Evolutionary conservation across 441 rosid genomes (phyloP).

Genomic region (Rhodomyrtus psidioides): DNA sequence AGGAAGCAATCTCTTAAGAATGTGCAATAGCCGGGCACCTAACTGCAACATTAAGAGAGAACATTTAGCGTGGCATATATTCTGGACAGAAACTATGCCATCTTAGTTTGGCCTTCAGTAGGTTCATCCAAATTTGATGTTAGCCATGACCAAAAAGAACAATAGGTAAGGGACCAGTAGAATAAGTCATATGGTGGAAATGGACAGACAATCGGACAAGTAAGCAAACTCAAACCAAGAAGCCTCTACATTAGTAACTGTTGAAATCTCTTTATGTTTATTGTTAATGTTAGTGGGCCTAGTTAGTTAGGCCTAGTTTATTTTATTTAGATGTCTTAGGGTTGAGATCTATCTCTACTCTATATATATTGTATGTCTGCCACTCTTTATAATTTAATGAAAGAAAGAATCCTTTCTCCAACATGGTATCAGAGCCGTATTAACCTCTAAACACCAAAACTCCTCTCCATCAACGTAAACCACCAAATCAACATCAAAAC

Average conservation of each 20-base stretch:
- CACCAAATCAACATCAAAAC: too few species aligned
- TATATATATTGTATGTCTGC: too few species aligned
- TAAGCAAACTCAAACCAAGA: background rate
- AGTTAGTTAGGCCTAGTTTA: too few species aligned
- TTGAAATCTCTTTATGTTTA: too few species aligned
- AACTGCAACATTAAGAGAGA: constrained; percentile 39
- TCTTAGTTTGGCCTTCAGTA: background rate
- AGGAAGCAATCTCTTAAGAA: constrained; percentile 88
- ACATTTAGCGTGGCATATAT: background rate
- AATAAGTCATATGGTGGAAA: background rate
- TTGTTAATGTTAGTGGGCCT: too few species aligned
- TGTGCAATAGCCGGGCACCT: constrained; percentile 75
- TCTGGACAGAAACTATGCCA: background rate
- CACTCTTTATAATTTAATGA: too few species aligned
- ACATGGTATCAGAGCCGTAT: too few species aligned
- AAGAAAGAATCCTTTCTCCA: too few species aligned
- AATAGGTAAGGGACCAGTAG: background rate
- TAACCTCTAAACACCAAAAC: too few species aligned
- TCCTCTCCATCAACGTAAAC: too few species aligned
- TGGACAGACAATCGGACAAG: background rate
- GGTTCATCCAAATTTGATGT: background rate
- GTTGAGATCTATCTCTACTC: too few species aligned
- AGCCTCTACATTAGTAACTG: background rate
- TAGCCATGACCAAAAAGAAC: background rate
- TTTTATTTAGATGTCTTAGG: too few species aligned